Conservation (phyloP, 192 early-diverging fungal genomes). For the Gamsiella multidivaricata region DNA sequence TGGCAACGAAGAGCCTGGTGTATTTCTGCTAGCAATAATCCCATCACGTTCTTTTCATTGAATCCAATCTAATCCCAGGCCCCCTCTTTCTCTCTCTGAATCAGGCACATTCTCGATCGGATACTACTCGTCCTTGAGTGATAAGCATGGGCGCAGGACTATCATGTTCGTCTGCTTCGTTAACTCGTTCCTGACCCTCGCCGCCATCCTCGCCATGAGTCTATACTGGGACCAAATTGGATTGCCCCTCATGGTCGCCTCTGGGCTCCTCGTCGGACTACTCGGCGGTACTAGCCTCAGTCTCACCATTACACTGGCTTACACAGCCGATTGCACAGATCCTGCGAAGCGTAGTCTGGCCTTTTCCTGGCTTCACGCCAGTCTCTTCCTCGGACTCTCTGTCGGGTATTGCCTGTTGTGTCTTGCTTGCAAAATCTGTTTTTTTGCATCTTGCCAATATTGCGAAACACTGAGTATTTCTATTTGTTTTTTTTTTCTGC, state of each 20-base stretch:
- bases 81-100: not conserved
- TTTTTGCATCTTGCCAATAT: too few species aligned
- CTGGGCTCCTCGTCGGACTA: slow-evolving; percentile 25
- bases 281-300: slow-evolving; percentile 20
- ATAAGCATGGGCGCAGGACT: slow-evolving; percentile 36
- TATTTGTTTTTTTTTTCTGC: not conserved
- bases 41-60: slow-evolving; percentile 1
- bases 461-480: not conserved
- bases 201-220: slow-evolving; percentile 20
- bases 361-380: slow-evolving; percentile 38
- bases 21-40: not conserved
- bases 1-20: not conserved
- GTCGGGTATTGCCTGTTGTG: slow-evolving; percentile 29
- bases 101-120: slow-evolving; percentile 32
- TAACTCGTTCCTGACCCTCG: slow-evolving; percentile 15
- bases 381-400: slow-evolving; percentile 29
- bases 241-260: slow-evolving; percentile 26
- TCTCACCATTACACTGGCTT: slow-evolving; percentile 34
- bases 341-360: slow-evolving; percentile 35
- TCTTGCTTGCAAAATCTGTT: not conserved
- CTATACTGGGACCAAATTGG: slow-evolving; percentile 44
- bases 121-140: slow-evolving; percentile 43
- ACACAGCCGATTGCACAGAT: slow-evolving; percentile 48
- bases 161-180: slow-evolving; percentile 26
- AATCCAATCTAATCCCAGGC: too few species aligned